Percentiles rank a stretch among this genome's conserved stretches.
Evolutionary conservation across 202 grass and related monocot species (phyloP).

Genomic region (Bolboschoenoplectus hybrid): DNA sequence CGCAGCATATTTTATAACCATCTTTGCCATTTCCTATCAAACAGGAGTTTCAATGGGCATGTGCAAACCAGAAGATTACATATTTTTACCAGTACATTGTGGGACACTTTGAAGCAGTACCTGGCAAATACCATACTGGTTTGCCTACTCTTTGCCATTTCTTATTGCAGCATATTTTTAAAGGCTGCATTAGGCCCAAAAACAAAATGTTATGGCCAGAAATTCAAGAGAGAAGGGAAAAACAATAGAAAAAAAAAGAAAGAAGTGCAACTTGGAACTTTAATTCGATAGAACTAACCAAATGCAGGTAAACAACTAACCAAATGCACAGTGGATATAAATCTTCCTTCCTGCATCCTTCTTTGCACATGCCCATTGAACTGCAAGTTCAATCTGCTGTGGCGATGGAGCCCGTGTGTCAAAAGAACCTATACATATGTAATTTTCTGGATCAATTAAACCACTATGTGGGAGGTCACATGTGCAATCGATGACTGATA

Average conservation of each 20-base stretch:
- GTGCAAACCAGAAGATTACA: no score
- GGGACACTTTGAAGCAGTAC: neutral
- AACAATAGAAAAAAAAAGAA: neutral
- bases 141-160: neutral
- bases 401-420: constrained; percentile 64
- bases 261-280: constrained; percentile 2
- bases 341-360: constrained; percentile 59
- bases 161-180: neutral
- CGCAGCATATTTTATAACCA: no score
- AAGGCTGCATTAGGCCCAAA: neutral
- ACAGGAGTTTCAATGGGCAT: no score
- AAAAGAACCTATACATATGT: constrained; percentile 74
- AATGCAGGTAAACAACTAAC: constrained; percentile 64
- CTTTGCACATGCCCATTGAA: constrained; percentile 75
- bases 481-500: constrained; percentile 83
- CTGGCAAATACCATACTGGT: neutral
- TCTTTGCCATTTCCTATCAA: no score
- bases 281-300: constrained; percentile 46
- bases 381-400: constrained; percentile 69
- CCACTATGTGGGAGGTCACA: constrained; percentile 67
- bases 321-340: constrained; percentile 93
- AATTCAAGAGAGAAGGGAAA: neutral
- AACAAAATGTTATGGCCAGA: neutral
- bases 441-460: constrained; percentile 55
- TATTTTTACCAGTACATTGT: neutral